Percentiles rank a stretch among this genome's conserved stretches.
These are phyloP conservation scores for Ogataea kodamae DNA, from an alignment of 805 yeast species.

Conservation along the genomic window DNA sequence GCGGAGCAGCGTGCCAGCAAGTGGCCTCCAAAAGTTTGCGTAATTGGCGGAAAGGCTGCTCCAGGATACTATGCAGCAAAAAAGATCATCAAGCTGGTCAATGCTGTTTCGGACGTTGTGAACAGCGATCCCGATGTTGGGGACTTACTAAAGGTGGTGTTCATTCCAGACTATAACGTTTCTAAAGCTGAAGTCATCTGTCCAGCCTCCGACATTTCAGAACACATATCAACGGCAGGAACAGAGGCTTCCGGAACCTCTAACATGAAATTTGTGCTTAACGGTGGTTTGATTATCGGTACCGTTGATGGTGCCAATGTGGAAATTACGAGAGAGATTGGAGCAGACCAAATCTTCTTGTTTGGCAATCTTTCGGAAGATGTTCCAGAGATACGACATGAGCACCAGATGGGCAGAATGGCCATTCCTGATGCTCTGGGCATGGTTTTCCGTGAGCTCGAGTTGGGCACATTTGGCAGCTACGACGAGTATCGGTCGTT, in stretches of 20 bases:
- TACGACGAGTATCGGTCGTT: slow-evolving; percentile 62
- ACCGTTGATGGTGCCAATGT: slow-evolving; percentile 97
- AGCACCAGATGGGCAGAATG: slow-evolving; percentile 62
- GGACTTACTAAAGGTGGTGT: slow-evolving; percentile 78
- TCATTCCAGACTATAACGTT: slow-evolving; percentile 89
- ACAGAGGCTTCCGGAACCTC: slow-evolving; percentile 97
- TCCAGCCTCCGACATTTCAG: slow-evolving; percentile 88
- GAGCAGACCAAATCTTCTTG: slow-evolving; percentile 87
- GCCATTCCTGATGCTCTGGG: slow-evolving; percentile 56
- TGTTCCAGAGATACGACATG: slow-evolving; percentile 79
- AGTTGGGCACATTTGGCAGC: slow-evolving; percentile 67
- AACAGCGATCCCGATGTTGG: slow-evolving; percentile 74
- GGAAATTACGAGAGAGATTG: slow-evolving; percentile 89
- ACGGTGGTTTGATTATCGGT: slow-evolving; percentile 92
- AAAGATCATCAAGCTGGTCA: slow-evolving; percentile 80
- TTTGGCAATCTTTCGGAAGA: slow-evolving; percentile 89
- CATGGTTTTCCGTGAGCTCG: slow-evolving; percentile 63
- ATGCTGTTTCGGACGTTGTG: slow-evolving; percentile 74
- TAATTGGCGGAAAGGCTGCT: slow-evolving; percentile 94
- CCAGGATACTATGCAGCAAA: slow-evolving; percentile 98
- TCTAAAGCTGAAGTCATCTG: slow-evolving; percentile 88
- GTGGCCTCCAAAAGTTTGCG: slow-evolving; percentile 69
- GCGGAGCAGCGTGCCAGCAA: slow-evolving; percentile 55
- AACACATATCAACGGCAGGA: slow-evolving; percentile 95
- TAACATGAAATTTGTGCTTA: slow-evolving; percentile 91